Evolutionary conservation across 2,329 filamentous ascomycete species (phyloP).

Genomic region (Rhynchosporium secalis): DNA sequence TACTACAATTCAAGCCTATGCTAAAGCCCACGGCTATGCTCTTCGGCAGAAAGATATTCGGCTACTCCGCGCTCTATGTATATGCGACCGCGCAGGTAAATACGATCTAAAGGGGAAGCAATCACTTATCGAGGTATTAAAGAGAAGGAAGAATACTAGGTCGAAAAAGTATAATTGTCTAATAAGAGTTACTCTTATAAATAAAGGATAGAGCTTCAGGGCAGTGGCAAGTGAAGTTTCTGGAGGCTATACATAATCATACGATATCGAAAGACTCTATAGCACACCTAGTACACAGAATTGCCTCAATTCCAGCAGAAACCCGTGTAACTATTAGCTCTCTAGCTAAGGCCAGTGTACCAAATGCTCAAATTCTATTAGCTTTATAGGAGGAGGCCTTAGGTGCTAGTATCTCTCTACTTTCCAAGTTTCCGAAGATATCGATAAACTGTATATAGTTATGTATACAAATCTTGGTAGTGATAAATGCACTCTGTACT

Average conservation of each 20-base stretch:
- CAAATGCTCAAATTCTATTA: neutral
- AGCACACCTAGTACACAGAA: neutral
- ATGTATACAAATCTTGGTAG: too few relatives aligned
- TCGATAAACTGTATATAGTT: too few relatives aligned
- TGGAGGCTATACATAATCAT: neutral
- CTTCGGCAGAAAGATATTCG: too few relatives aligned
- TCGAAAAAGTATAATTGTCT: neutral
- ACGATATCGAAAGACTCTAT: neutral
- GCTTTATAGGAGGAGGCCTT: neutral
- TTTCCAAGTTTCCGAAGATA: too few relatives aligned
- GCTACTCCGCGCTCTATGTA: too few relatives aligned
- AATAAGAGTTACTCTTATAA: neutral
- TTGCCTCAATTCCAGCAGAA: neutral
- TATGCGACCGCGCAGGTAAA: too few relatives aligned
- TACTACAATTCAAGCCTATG: neutral
- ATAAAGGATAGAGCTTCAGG: neutral
- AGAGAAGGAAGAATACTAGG: too few relatives aligned
- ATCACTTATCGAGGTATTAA: too few relatives aligned
- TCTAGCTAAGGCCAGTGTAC: neutral
- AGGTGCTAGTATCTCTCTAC: neutral
- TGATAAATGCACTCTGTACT: too few relatives aligned
- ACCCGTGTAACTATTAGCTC: too few relatives aligned
- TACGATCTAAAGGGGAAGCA: too few relatives aligned
- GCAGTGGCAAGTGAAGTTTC: neutral
- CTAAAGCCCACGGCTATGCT: too few relatives aligned